phyloP scores from a whole-genome alignment of 2,329 filamentous ascomycete species.

The Fusarium scirpi region DNA sequence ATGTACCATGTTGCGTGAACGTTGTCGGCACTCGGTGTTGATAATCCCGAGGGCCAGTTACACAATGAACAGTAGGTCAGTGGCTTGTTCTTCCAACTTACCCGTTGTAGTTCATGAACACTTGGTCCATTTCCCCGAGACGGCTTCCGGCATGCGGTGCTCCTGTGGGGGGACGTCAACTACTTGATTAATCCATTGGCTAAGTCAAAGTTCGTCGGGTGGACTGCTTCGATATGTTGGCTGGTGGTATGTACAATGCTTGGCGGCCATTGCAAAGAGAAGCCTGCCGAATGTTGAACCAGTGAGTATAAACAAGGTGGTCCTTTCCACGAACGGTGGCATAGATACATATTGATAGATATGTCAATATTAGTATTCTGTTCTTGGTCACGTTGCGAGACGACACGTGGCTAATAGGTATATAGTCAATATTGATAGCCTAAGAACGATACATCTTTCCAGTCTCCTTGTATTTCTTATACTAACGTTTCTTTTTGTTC shows the following conservation, averaged over 20 bases:
- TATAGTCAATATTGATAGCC: too few species aligned
- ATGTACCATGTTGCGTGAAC: background rate
- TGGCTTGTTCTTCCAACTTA: background rate
- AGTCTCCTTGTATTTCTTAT: background rate
- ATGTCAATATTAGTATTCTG: background rate
- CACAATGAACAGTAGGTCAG: background rate
- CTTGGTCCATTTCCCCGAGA: constrained; percentile 2
- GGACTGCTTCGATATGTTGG: background rate
- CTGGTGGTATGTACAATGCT: background rate
- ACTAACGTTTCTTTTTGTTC: background rate
- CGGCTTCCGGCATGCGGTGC: background rate
- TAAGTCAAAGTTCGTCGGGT: background rate
- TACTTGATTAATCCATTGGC: background rate
- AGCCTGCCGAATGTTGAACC: background rate
- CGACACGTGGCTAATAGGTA: background rate
- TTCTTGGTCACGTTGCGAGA: background rate
- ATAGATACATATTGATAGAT: too few species aligned
- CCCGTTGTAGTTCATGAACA: background rate
- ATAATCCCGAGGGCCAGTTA: background rate
- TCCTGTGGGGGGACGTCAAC: background rate
- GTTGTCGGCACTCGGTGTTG: background rate
- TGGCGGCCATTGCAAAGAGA: background rate
- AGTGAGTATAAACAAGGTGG: background rate
- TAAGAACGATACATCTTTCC: background rate
- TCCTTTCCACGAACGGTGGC: too few species aligned